phyloP scores from a whole-genome alignment of 2,329 filamentous ascomycete genomes.

The Podosphaera xanthii region DNA sequence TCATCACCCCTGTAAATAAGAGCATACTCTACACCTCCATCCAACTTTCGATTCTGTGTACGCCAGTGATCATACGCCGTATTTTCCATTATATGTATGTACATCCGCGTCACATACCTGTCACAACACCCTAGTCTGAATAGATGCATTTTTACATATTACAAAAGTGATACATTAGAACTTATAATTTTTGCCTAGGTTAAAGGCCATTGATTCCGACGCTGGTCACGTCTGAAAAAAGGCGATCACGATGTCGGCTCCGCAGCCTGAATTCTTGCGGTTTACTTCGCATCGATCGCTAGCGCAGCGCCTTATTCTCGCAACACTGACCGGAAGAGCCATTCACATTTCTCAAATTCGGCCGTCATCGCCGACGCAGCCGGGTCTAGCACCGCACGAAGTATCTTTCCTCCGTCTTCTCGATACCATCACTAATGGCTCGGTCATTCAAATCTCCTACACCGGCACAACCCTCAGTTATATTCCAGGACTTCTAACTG shows the following conservation, averaged over 20 bases:
- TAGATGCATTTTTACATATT: too few species aligned
- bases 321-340: constrained; percentile 74
- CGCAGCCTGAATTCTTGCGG: constrained; percentile 29
- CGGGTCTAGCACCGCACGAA: constrained; percentile 78
- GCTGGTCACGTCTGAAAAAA: too few species aligned
- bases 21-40: too few species aligned
- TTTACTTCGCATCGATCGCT: constrained; percentile 74
- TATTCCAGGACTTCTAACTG: constrained; percentile 77
- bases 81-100: too few species aligned
- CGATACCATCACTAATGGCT: constrained; percentile 86
- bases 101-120: too few species aligned
- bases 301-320: constrained; percentile 61
- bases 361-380: constrained; percentile 52
- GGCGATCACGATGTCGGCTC: constrained; percentile 11
- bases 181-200: too few species aligned
- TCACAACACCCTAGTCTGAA: too few species aligned
- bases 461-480: constrained; percentile 87
- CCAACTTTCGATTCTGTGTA: too few species aligned
- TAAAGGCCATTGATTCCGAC: too few species aligned
- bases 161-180: too few species aligned
- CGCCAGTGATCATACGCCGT: too few species aligned
- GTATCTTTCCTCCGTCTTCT: constrained; percentile 88
- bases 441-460: constrained; percentile 84
- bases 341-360: constrained; percentile 90
- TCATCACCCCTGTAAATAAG: too few species aligned